Percentiles rank a stretch among this genome's conserved stretches.
phyloP scores from a whole-genome alignment of 2,329 filamentous ascomycete species.

The Colletotrichum tanaceti region DNA sequence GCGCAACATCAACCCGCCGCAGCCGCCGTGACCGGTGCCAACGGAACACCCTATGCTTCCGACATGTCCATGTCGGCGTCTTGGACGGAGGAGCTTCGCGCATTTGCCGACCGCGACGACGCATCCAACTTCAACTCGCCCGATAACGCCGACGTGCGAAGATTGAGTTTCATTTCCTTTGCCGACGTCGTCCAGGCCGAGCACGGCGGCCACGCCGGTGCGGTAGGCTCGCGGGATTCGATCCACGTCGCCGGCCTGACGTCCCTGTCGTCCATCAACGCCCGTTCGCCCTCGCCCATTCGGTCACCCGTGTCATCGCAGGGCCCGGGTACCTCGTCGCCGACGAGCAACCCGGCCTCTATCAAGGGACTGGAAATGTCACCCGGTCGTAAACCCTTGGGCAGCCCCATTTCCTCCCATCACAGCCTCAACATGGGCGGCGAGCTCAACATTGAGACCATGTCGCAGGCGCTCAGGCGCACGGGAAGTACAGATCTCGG shows the following conservation, averaged over 20 bases:
- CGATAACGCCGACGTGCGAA: conserved; percentile 81
- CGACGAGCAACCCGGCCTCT: conserved; percentile 80
- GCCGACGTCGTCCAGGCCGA: conserved; percentile 93
- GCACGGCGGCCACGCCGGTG: conserved; percentile 68
- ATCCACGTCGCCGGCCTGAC: conserved; percentile 76
- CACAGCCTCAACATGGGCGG: conserved; percentile 64
- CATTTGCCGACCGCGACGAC: conserved; percentile 68
- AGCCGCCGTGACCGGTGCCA: conserved; percentile 69
- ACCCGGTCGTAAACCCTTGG: conserved; percentile 68
- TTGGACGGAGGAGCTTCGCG: conserved; percentile 69
- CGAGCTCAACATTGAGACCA: conserved; percentile 91
- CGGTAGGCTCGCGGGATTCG: conserved; percentile 71
- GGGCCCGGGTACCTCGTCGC: conserved; percentile 75
- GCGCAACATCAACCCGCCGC: conserved; percentile 83
- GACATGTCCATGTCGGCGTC: conserved; percentile 59
- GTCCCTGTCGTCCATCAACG: conserved; percentile 64
- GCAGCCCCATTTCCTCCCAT: conserved; percentile 70
- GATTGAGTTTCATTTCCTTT: conserved; percentile 95
- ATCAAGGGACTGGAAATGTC: conserved; percentile 80
- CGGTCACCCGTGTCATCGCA: conserved; percentile 82
- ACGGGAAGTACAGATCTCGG: conserved; percentile 85
- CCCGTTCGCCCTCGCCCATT: conserved; percentile 83
- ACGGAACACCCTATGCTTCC: conserved; percentile 50
- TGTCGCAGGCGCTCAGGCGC: conserved; percentile 87
- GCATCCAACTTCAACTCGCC: conserved; percentile 82